phyloP scores from a whole-genome alignment of 2,329 filamentous ascomycete genomes.

The Domatiomyces catenatus region DNA sequence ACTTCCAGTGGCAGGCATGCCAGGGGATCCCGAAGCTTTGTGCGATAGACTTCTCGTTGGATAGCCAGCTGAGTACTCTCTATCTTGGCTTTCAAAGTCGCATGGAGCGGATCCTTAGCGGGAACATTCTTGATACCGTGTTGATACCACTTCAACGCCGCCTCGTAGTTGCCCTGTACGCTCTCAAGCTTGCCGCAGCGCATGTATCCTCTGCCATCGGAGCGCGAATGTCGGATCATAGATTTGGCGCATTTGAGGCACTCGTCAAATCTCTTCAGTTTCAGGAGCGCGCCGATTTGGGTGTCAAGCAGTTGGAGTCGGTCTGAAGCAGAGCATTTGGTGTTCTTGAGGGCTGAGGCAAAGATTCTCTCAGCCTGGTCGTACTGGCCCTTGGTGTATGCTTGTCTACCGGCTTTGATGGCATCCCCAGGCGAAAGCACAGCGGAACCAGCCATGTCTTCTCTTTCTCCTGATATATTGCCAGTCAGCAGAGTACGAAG shows the following conservation, averaged over 20 bases:
- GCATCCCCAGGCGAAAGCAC: background rate
- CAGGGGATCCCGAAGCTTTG: conserved; percentile 33
- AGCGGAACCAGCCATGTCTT: background rate
- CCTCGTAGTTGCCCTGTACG: conserved; percentile 34
- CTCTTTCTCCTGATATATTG: background rate
- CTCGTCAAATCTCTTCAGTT: conserved; percentile 33
- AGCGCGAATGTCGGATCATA: conserved; percentile 38
- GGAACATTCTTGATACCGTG: conserved; percentile 41
- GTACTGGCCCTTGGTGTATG: conserved; percentile 1
- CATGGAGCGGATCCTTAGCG: conserved; percentile 18
- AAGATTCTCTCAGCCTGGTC: conserved; percentile 3
- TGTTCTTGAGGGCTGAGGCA: conserved; percentile 3
- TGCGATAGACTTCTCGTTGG: conserved; percentile 16
- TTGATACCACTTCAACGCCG: conserved; percentile 41
- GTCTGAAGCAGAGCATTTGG: conserved; percentile 2
- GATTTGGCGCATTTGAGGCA: conserved; percentile 42
- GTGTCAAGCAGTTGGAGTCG: conserved; percentile 24
- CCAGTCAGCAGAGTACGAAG: no score
- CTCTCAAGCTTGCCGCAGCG: conserved; percentile 36
- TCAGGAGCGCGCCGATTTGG: conserved; percentile 24
- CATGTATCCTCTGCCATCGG: conserved; percentile 43
- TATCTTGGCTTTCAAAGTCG: conserved; percentile 5
- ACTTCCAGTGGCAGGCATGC: conserved; percentile 39
- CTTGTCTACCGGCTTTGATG: background rate
- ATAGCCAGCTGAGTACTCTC: conserved; percentile 32